Evolutionary conservation across 305 asterid species (phyloP), one percentile per base, ranked within the genome.

Genomic region (Fraxinus sp.): DNA sequence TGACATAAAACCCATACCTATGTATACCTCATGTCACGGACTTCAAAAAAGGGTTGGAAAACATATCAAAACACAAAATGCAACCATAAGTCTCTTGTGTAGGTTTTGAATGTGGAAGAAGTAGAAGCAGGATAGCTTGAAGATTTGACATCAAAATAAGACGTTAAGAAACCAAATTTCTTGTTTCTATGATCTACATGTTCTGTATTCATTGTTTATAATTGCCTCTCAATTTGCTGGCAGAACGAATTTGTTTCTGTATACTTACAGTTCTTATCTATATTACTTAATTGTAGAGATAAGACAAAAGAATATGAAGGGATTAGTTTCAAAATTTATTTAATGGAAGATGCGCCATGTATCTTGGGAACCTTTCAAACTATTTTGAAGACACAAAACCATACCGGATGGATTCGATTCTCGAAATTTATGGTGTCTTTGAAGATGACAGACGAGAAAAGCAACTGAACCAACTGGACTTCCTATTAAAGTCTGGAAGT

Each of bases 171-270:
- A 72, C 55, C 20, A 8, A 22, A 16, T 55, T 68, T 32, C 11
- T 39, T 77, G 18, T 74, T 33, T 64, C 37, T 82, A 33, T 39
- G 81, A 14, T 79, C 30, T 49, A 46, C 30, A 26, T 49, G 36
- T 77, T 76, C 36, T 72, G 16, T 66, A 76, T 83, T 68, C 28
- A 37, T 55, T 32, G 37, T 24, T 39, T 73, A 57, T 3, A 11
- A 81, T 75, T 71, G 37, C 78, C 86, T 81, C 70, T 41, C 13
- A 33, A 68, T 73, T 46, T 75, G 18, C 79, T 66, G 68, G 71
- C 68, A 26, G 37, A 35, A 10, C 41, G 28, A 68, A 35, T 83
- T 79, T 14, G 49, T 68, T 68, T 52, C 71, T 52, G 35, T 55
- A 75, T 68, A 68, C 75, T 18, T 30, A n/a, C 28, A 62, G 62